Conservation (phyloP, 768 basidiomycete genomes). For the Cubamyces sp. region DNA sequence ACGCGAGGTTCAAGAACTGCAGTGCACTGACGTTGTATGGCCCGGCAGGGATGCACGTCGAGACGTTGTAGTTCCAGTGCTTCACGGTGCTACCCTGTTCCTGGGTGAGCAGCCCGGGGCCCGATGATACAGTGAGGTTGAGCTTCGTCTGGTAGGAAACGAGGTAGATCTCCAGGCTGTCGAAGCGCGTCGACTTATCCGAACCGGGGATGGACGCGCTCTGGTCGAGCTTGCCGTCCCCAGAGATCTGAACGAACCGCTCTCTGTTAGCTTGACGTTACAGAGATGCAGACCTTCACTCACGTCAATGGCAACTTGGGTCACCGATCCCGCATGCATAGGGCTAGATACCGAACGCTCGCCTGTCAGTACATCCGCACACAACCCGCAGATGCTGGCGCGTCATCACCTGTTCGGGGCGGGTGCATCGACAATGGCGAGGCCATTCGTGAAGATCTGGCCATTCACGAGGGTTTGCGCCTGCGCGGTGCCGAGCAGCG, state of each 20-base stretch:
- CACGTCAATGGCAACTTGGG: constrained; percentile 43
- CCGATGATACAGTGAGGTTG: constrained; percentile 51
- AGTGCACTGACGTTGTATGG: constrained; percentile 47
- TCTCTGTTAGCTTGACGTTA: neutral
- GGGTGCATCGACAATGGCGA: constrained; percentile 40
- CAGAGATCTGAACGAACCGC: constrained; percentile 40
- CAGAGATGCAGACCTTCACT: neutral
- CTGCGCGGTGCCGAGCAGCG: neutral
- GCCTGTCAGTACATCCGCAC: neutral
- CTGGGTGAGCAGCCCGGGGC: constrained; percentile 42
- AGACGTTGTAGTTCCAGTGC: constrained; percentile 43
- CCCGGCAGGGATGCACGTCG: constrained; percentile 46
- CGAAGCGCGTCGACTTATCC: constrained; percentile 40
- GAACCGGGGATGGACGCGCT: constrained; percentile 41
- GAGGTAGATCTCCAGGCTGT: constrained; percentile 49
- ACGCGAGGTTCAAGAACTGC: neutral
- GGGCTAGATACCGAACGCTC: constrained; percentile 25
- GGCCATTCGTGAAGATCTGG: constrained; percentile 37
- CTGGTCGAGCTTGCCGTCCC: constrained; percentile 47
- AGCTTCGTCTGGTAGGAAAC: constrained; percentile 43
- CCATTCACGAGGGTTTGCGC: constrained; percentile 35
- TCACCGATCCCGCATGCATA: constrained; percentile 35
- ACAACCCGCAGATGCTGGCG: neutral
- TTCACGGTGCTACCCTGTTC: constrained; percentile 50
- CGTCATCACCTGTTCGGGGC: constrained; percentile 30